Evolutionary conservation across 768 basidiomycete species (phyloP).

Genomic region (Lactifluus pinguis): DNA sequence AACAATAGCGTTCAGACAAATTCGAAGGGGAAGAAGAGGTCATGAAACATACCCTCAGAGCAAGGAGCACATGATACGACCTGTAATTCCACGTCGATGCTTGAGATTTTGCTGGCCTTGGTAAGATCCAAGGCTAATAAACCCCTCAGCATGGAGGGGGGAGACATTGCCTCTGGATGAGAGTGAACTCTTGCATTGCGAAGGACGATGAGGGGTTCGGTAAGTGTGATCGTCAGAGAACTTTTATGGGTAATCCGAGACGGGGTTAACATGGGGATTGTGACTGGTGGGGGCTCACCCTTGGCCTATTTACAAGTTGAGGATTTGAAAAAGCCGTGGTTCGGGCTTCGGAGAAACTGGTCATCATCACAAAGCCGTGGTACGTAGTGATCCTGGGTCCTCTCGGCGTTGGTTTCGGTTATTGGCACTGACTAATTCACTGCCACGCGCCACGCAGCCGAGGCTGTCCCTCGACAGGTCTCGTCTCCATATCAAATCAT

Average conservation of each 20-base stretch:
- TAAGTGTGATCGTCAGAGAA: slow-evolving; percentile 37
- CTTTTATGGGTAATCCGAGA: slow-evolving; percentile 21
- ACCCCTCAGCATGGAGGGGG: slow-evolving; percentile 54
- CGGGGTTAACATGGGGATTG: neutral
- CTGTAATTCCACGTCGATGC: slow-evolving; percentile 72
- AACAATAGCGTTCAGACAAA: slow-evolving; percentile 24
- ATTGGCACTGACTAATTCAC: no score
- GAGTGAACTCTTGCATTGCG: slow-evolving; percentile 27
- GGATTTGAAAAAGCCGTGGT: neutral
- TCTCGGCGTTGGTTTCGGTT: no score
- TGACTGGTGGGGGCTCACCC: neutral
- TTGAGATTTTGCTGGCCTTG: slow-evolving; percentile 80
- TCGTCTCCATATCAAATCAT: slow-evolving; percentile 7
- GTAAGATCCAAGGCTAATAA: slow-evolving; percentile 51
- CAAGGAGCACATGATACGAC: slow-evolving; percentile 67
- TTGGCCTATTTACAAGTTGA: neutral
- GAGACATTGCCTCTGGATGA: slow-evolving; percentile 24
- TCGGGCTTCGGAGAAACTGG: no score
- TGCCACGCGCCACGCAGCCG: no score
- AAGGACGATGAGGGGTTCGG: slow-evolving; percentile 49
- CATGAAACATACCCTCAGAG: slow-evolving; percentile 63
- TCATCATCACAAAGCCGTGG: no score
- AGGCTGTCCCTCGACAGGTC: no score
- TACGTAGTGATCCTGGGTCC: no score
- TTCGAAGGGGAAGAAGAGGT: slow-evolving; percentile 8